These are phyloP conservation scores for Scenedesmus sp. DNA, from an alignment of 163 green algal genomes.

Conservation along the genomic window DNA sequence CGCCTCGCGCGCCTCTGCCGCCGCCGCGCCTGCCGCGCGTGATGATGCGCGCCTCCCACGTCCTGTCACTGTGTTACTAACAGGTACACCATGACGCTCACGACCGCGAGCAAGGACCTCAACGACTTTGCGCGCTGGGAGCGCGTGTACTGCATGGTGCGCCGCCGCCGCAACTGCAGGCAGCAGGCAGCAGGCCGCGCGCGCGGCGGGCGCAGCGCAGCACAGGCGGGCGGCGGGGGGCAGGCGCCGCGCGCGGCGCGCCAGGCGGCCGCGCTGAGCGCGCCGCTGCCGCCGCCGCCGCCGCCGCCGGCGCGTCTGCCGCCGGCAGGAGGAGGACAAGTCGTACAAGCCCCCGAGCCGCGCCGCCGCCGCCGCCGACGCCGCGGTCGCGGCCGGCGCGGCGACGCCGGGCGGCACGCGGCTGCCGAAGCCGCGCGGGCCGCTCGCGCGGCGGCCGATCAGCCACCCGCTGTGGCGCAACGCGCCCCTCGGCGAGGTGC, in stretches of 20 bases:
- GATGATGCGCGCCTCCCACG: no score
- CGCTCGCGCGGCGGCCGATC: not conserved
- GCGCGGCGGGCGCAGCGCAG: not conserved
- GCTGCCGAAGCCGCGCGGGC: not conserved
- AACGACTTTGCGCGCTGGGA: constrained; percentile 25
- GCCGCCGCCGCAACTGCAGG: not conserved
- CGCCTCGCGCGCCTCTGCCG: no score
- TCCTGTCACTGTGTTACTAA: not conserved
- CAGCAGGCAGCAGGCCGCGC: not conserved
- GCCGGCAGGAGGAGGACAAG: constrained; percentile 6
- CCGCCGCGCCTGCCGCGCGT: no score
- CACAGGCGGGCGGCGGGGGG: no score
- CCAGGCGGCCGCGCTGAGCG: no score
- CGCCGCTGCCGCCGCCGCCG: no score
- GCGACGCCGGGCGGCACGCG: not conserved
- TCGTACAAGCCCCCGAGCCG: constrained; percentile 31
- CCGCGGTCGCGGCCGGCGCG: not conserved
- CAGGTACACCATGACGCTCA: constrained; percentile 32
- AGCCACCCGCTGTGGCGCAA: constrained; percentile 26
- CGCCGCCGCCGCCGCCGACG: constrained; percentile 9
- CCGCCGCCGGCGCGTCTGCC: no score
- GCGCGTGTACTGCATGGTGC: constrained; percentile 11
- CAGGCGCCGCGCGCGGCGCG: no score
- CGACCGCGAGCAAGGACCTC: constrained; percentile 15
- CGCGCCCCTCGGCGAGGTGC: constrained; percentile 7